A percentile compares a stretch with the other conserved stretches of the same genome.
Evolutionary conservation across 2,329 filamentous ascomycete genomes (phyloP).

Genomic region (Chrysoporthe deuterocubensis): DNA sequence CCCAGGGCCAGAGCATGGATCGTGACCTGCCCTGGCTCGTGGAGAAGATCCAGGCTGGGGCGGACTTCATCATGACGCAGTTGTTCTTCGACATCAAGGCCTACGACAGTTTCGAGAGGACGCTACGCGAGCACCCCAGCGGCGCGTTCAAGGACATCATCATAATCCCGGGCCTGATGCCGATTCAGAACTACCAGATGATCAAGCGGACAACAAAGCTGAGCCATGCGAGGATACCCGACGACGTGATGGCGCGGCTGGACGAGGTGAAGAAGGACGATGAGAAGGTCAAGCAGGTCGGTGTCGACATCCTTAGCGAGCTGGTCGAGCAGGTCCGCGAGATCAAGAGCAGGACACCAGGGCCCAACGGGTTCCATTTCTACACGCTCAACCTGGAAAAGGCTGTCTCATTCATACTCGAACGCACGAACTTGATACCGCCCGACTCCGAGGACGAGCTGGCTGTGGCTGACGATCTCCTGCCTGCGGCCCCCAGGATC

Average conservation of each 20-base stretch:
- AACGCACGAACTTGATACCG: slow-evolving; percentile 83
- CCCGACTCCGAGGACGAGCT: slow-evolving; percentile 51
- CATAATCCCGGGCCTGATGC: slow-evolving; percentile 95
- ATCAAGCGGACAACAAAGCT: slow-evolving; percentile 92
- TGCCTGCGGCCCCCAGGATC: slow-evolving; percentile 49
- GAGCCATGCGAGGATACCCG: slow-evolving; percentile 83
- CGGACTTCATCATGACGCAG: slow-evolving; percentile 98
- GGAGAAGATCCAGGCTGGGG: slow-evolving; percentile 88
- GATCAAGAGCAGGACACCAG: slow-evolving; percentile 59
- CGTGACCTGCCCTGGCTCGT: slow-evolving; percentile 86
- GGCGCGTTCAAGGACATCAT: slow-evolving; percentile 84
- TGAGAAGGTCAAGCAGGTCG: slow-evolving; percentile 78
- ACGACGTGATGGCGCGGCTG: slow-evolving; percentile 69
- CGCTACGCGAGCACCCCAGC: slow-evolving; percentile 78
- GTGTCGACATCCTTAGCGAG: slow-evolving; percentile 82
- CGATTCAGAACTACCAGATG: slow-evolving; percentile 96
- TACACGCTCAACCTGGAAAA: slow-evolving; percentile 98
- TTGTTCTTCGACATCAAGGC: slow-evolving; percentile 90
- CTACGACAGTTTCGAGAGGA: slow-evolving; percentile 79
- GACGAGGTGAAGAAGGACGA: slow-evolving; percentile 78
- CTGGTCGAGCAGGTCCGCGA: slow-evolving; percentile 77
- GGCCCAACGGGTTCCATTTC: slow-evolving; percentile 87
- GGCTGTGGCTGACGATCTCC: slow-evolving; percentile 50
- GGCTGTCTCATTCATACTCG: slow-evolving; percentile 89
- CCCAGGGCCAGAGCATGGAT: slow-evolving; percentile 69